Evolutionary conservation across 345 rosid genomes (phyloP).

Genomic region (Linum usitatissimum): DNA sequence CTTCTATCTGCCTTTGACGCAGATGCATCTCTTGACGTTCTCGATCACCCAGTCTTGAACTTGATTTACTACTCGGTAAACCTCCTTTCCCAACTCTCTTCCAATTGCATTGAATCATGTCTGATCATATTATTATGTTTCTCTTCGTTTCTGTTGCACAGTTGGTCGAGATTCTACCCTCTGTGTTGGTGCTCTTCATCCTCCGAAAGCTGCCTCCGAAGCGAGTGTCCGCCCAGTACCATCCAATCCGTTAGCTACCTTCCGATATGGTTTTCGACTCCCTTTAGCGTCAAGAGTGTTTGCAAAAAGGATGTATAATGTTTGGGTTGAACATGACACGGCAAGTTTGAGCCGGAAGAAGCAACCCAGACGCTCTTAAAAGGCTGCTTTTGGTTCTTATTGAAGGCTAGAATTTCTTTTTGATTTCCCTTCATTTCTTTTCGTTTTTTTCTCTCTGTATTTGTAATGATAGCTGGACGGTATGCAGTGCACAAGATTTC

Average conservation of each 20-base stretch:
- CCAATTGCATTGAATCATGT: not conserved
- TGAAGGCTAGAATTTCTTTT: not conserved
- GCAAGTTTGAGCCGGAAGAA: not conserved
- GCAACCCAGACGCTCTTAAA: not conserved
- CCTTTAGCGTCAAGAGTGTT: no score
- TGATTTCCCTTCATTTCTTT: not conserved
- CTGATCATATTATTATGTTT: not conserved
- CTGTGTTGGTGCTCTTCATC: slow-evolving; percentile 72
- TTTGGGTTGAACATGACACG: no score
- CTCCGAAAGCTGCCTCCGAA: slow-evolving; percentile 91
- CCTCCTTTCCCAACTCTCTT: not conserved
- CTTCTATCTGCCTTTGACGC: slow-evolving; percentile 45
- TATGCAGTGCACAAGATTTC: not conserved
- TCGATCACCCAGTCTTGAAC: slow-evolving; percentile 78
- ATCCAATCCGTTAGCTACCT: slow-evolving; percentile 42
- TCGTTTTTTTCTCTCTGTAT: not conserved
- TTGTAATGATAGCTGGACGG: not conserved
- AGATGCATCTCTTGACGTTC: slow-evolving; percentile 70
- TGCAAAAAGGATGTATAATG: no score
- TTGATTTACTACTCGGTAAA: slow-evolving; percentile 70
- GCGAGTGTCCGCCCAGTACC: slow-evolving; percentile 72
- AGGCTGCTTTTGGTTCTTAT: not conserved
- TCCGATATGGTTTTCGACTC: not conserved
- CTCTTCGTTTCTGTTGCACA: slow-evolving; percentile 16
- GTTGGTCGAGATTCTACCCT: slow-evolving; percentile 89